These are phyloP conservation scores for Suhomyces sp. DNA, from an alignment of 805 yeast species.

Conservation along the genomic window DNA sequence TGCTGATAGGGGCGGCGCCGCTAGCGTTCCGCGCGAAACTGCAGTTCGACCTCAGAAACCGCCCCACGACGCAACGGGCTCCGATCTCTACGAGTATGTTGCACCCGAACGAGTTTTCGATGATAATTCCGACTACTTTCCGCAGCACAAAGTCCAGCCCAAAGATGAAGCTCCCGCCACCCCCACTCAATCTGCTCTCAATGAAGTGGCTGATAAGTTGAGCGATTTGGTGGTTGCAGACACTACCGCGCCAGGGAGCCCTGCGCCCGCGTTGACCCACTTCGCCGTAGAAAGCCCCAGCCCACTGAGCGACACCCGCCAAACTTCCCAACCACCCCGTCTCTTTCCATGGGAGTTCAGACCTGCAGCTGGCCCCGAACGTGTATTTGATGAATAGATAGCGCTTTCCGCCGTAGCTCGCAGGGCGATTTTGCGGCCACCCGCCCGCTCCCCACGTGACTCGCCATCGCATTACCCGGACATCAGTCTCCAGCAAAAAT, in stretches of 20 bases:
- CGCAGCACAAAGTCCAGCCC: constrained; percentile 22
- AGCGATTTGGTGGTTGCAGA: constrained; percentile 8
- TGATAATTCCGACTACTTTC: constrained; percentile 25
- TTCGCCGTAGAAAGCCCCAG: neutral
- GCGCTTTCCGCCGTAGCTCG: neutral
- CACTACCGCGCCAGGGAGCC: neutral
- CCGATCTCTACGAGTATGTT: constrained; percentile 1
- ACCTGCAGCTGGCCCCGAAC: constrained; percentile 17
- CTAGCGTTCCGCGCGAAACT: neutral
- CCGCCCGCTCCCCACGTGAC: neutral
- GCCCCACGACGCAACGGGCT: neutral
- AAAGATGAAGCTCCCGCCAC: neutral
- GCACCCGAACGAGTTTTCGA: constrained; percentile 33
- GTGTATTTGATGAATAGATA: constrained; percentile 17
- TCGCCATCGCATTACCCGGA: constrained; percentile 9
- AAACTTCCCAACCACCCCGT: constrained; percentile 1
- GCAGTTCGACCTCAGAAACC: neutral
- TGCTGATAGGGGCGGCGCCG: neutral
- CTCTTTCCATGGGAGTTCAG: constrained; percentile 41
- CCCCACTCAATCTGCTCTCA: constrained; percentile 1
- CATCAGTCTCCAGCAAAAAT: constrained; percentile 8
- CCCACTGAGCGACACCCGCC: constrained; percentile 4
- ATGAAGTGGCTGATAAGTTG: constrained; percentile 10
- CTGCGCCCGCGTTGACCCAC: constrained; percentile 4
- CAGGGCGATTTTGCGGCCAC: neutral